Evolutionary conservation across 2,329 filamentous ascomycete species (phyloP), one percentile per base, ranked within the genome.

Genomic region (Exophiala aquamarina): DNA sequence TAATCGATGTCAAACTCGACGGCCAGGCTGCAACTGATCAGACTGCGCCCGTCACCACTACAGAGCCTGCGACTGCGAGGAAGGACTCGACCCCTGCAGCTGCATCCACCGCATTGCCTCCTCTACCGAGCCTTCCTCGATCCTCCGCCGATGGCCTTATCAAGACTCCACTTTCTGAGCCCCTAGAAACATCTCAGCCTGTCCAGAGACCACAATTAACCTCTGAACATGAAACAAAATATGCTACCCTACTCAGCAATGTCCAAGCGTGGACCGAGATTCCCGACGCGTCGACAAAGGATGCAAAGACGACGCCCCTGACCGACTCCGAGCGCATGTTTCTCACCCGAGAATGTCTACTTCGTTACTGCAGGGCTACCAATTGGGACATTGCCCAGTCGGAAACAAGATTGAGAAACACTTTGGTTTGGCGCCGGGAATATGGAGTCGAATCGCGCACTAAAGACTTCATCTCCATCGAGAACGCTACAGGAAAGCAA

Each of bases 401-500:
- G 7, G 78, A 85, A 57, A 86, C 85, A 64, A 86, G 93, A n/a
- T 70, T 97, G 32, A 82, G 85, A 58, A 80, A 80, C 35, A 96
- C 92, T 0, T 71, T 97, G 47, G 78, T 81, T 50, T 98, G 93
- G 93, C 83, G 93, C 37, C 81, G 92, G 46, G 90, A 95, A 63
- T 98, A 95, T 63, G 90, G 89, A 38, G 76, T 94, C 47, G 81
- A 87, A 51, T 83, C 79, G 43, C 64, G 70, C 46, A 91, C 89
- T 0, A 76, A 86, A 8, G 91, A 96, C 7, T 87, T 95, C 70
- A 92, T 97, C 62, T 89, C 87, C 1, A 83, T 87, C 10, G 93
- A 98, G 74, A 95, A 96, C 67, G 90, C 92, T 72, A 97, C 92
- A 8, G 93, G 93, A 58, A 98, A 98, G 75, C 92, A 97, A 68